Evolutionary conservation across 192 early-diverging fungal species (phyloP).

Genomic region (Coemansia sp.): DNA sequence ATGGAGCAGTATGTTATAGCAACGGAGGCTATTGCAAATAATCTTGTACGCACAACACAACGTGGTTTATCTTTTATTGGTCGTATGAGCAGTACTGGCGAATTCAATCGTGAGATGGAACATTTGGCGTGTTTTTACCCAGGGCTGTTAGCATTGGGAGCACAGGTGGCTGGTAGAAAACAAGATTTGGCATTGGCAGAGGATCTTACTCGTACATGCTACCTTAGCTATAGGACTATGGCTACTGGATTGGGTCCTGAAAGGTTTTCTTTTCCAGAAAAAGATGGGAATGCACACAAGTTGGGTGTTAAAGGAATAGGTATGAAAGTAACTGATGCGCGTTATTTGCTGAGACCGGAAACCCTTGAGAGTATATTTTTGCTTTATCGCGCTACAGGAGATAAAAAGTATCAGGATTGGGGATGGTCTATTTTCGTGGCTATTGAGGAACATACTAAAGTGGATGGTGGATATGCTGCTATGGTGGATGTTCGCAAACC

Average conservation of each 20-base stretch:
- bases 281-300: neutral
- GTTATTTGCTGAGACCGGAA: conserved; percentile 79
- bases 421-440: conserved; percentile 83
- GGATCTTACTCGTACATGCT: conserved; percentile 74
- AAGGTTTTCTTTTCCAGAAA: conserved; percentile 62
- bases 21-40: conserved; percentile 61
- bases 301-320: neutral
- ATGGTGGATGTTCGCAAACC: conserved; percentile 28
- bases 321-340: neutral
- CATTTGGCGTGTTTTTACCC: conserved; percentile 93
- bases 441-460: conserved; percentile 76
- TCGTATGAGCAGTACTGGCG: neutral
- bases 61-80: conserved; percentile 22
- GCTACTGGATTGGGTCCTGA: conserved; percentile 81
- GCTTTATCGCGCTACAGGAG: conserved; percentile 79
- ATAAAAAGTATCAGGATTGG: conserved; percentile 74
- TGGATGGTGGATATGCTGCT: conserved; percentile 62
- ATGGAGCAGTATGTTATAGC: conserved; percentile 67
- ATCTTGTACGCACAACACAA: conserved; percentile 19
- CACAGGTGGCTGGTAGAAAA: conserved; percentile 50
- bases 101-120: conserved; percentile 73
- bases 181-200: conserved; percentile 74
- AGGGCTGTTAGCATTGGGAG: conserved; percentile 76
- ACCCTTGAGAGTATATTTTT: conserved; percentile 86
- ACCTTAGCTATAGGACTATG: conserved; percentile 72